Base-by-base conservation (phyloP, 179 eudicot species). In the Kewa caespitosa region DNA sequence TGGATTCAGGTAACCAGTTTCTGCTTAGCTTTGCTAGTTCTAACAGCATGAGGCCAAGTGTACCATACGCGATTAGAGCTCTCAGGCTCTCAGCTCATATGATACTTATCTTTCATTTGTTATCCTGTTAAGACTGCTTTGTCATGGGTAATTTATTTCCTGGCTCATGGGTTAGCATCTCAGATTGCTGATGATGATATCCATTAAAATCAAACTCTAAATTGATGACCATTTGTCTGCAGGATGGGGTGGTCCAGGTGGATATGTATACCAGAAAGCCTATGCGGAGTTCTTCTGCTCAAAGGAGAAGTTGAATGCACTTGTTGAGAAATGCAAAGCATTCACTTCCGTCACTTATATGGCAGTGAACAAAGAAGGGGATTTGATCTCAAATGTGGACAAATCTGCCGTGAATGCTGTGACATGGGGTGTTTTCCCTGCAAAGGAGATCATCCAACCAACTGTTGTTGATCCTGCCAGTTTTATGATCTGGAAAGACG, bases 211-310 rank as follows among this genome's bases (percentile, higher is more conserved):
- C 23, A 68, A 68, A 46, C 69, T 38, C 30, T 52, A 25, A 64
- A 23, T 12, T 11, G 67, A 67, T 22, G 18, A 36, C 23, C 10
- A 2, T 62, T 71, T 63, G 38, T 72, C 63, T 83, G 76, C 87
- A 94, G 98, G 98, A 82, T 94, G 98, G 98, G 98, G 98, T 39
- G 94, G 96, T 7, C 81, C 93, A 11, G 94, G 91, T 73, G 98
- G 98, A 67, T 92, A 88, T 68, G 97, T 92, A 17, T 94, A 94
- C 79, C 98, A 94, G 86, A 94, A 94, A 84, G 97, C 98, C 0
- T 94, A 94, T 50, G 81, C 92, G 54, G 98, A 94, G 80, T 92
- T 94, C 72, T 94, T 94, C 81, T 90, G 96, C 86, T 89, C 98
- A 70, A 81, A 72, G 79, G 91, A 92, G 82, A 92, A 87, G 85